Conservation (phyloP, 352 stramenopile species). For the Phytophthora multivora region DNA sequence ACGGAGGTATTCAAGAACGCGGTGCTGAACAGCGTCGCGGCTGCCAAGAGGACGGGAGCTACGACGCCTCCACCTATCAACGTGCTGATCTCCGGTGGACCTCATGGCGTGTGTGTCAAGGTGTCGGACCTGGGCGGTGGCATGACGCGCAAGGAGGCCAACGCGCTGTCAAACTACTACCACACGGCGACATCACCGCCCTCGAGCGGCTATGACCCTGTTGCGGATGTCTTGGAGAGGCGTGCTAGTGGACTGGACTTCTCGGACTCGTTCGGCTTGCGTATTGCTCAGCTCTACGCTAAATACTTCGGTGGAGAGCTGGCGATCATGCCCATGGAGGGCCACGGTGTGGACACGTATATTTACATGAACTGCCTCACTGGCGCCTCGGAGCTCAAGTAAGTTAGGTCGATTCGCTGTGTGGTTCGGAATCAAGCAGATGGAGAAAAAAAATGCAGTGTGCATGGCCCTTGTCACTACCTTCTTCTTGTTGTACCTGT, state of each 20-base stretch:
- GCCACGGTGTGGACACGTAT: slow-evolving; percentile 96
- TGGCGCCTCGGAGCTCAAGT: slow-evolving; percentile 75
- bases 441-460: slow-evolving; percentile 21
- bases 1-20: slow-evolving; percentile 85
- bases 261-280: slow-evolving; percentile 89
- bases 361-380: slow-evolving; percentile 90
- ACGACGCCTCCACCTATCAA: slow-evolving; percentile 54
- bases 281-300: slow-evolving; percentile 92
- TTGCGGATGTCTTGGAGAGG: slow-evolving; percentile 70
- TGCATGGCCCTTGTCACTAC: neutral
- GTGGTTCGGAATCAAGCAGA: neutral
- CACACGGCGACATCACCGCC: slow-evolving; percentile 27
- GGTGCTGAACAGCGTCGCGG: slow-evolving; percentile 71
- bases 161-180: slow-evolving; percentile 72
- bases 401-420: slow-evolving; percentile 19
- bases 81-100: slow-evolving; percentile 66
- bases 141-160: slow-evolving; percentile 77
- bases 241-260: slow-evolving; percentile 72
- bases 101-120: slow-evolving; percentile 81
- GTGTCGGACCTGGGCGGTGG: slow-evolving; percentile 77
- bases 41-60: slow-evolving; percentile 25
- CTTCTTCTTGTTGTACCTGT: neutral
- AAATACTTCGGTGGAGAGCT: slow-evolving; percentile 99
- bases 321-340: slow-evolving; percentile 99
- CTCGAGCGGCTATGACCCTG: slow-evolving; percentile 62